Evolutionary conservation across 768 basidiomycete species (phyloP).

Genomic region (Tulasnella sp.): DNA sequence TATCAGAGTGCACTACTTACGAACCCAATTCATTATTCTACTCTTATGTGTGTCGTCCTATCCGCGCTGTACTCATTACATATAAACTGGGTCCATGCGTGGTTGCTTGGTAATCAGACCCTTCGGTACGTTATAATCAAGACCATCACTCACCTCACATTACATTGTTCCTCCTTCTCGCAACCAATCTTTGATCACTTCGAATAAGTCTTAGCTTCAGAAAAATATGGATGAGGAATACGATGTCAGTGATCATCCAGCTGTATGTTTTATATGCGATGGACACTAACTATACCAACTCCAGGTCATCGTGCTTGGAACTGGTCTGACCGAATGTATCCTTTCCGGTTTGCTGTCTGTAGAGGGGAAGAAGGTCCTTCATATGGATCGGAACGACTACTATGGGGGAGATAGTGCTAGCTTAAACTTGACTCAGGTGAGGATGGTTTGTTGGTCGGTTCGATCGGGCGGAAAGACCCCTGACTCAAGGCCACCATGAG

Average conservation of each 20-base stretch:
- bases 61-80: too few species aligned
- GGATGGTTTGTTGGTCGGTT: conserved; percentile 18
- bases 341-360: conserved; percentile 97
- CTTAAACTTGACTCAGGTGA: conserved; percentile 91
- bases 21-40: too few species aligned
- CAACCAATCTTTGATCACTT: too few species aligned
- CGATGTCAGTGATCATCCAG: conserved; percentile 48
- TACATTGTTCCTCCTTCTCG: too few species aligned
- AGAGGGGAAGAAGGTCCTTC: conserved; percentile 98
- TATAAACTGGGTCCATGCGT: too few species aligned
- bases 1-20: too few species aligned
- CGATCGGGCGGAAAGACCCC: background rate
- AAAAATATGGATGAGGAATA: conserved; percentile 94
- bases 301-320: conserved; percentile 86
- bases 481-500: background rate
- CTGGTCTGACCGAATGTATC: conserved; percentile 96
- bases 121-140: too few species aligned
- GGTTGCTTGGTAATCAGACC: too few species aligned
- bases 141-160: too few species aligned
- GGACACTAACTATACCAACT: conserved; percentile 1
- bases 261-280: background rate
- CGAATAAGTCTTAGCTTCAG: too few species aligned
- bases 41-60: too few species aligned
- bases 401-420: conserved; percentile 97
- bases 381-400: conserved; percentile 98